phyloP scores from a whole-genome alignment of 1,284 basidiomycete species.

The Porodaedalea pini region DNA sequence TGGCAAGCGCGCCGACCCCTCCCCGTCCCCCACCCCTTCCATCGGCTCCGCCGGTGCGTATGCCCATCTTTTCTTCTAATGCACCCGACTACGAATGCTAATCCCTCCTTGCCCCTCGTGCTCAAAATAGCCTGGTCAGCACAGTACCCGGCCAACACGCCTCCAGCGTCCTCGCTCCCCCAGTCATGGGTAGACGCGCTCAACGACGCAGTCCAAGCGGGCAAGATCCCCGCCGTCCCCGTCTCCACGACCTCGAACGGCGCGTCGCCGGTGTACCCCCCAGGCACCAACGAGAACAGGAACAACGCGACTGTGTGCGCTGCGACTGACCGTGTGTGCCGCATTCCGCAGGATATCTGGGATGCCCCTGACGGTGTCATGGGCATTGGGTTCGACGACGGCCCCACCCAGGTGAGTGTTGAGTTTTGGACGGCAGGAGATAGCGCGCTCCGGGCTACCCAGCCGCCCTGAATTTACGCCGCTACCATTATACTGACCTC shows the following conservation, averaged over 20 bases:
- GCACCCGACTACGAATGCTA: constrained; percentile 1
- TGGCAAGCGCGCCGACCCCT: constrained; percentile 43
- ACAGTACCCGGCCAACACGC: constrained; percentile 45
- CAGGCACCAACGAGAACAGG: constrained; percentile 48
- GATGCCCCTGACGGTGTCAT: constrained; percentile 62
- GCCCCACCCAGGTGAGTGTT: constrained; percentile 55
- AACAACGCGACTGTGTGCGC: constrained; percentile 53
- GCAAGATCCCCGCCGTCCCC: constrained; percentile 71
- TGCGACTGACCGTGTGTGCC: constrained; percentile 57
- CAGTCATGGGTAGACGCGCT: constrained; percentile 66
- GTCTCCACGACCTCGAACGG: constrained; percentile 38
- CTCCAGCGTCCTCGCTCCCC: constrained; percentile 48
- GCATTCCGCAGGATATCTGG: constrained; percentile 59
- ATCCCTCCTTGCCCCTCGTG: constrained; percentile 2
- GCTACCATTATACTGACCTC: constrained; percentile 3
- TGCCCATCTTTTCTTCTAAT: constrained; percentile 7
- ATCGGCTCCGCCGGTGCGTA: constrained; percentile 57
- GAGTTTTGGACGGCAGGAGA: not conserved
- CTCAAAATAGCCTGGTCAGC: constrained; percentile 51
- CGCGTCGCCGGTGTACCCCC: constrained; percentile 54
- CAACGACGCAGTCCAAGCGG: constrained; percentile 57
- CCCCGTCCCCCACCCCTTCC: constrained; percentile 49
- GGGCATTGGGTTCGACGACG: constrained; percentile 74
- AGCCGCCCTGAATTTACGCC: not conserved
- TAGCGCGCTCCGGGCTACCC: not conserved